These are phyloP conservation scores for Xylaria multiplex DNA, from an alignment of 2,329 filamentous ascomycete species.

Conservation along the genomic window DNA sequence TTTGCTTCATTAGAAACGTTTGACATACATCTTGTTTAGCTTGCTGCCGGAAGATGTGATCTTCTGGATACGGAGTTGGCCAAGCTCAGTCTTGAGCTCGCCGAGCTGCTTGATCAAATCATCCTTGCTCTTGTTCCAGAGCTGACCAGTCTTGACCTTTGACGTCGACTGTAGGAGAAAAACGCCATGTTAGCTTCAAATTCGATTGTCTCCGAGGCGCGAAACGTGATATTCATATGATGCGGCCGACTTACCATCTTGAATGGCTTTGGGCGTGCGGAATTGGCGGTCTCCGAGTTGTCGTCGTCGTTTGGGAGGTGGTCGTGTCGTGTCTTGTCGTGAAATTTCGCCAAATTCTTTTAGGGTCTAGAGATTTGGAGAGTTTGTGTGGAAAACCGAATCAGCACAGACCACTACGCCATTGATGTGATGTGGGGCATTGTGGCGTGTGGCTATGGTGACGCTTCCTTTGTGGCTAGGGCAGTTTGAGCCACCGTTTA, in stretches of 20 bases:
- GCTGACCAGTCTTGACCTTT: constrained; percentile 93
- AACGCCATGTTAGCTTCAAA: constrained; percentile 38
- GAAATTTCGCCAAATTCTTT: constrained; percentile 48
- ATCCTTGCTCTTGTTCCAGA: constrained; percentile 99
- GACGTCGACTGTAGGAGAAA: constrained; percentile 59
- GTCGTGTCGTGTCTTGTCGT: constrained; percentile 46
- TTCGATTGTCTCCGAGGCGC: constrained; percentile 4
- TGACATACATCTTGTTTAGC: constrained; percentile 92
- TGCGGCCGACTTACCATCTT: constrained; percentile 59
- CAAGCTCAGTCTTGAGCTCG: constrained; percentile 95
- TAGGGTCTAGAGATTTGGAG: constrained; percentile 44
- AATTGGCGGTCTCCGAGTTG: constrained; percentile 44
- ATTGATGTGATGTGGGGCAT: constrained; percentile 2
- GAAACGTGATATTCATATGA: neutral
- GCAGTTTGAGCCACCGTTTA: neutral
- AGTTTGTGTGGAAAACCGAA: constrained; percentile 35
- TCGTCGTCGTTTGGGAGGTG: constrained; percentile 38
- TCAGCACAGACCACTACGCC: constrained; percentile 33
- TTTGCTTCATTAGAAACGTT: constrained; percentile 53
- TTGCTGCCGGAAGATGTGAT: constrained; percentile 94
- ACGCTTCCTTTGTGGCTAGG: constrained; percentile 7
- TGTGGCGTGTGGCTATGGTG: constrained; percentile 1
- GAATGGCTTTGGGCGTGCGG: constrained; percentile 48
- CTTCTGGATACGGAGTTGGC: constrained; percentile 98
- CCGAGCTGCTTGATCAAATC: constrained; percentile 95